A percentile compares a stretch with the other conserved stretches of the same genome.
phyloP scores from a whole-genome alignment of 2,329 filamentous ascomycete genomes.

The Calonectria pseudoreteaudii region DNA sequence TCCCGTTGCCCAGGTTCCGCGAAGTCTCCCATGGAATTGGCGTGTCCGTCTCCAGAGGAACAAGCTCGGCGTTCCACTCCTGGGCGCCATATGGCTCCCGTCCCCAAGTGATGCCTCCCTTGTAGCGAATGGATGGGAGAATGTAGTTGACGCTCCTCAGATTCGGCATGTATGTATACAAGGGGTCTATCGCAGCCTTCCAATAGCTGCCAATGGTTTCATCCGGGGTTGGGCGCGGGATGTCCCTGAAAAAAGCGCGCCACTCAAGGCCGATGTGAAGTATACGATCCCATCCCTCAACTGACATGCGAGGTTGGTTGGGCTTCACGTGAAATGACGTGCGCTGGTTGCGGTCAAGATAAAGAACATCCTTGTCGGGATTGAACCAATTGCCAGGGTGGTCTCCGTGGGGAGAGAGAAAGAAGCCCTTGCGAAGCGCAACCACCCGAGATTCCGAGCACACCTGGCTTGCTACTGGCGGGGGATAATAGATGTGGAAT shows the following conservation, averaged over 20 bases:
- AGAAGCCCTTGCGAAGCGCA: constrained; percentile 42
- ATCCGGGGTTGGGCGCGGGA: constrained; percentile 35
- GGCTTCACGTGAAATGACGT: constrained; percentile 30
- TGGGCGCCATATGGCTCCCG: constrained; percentile 42
- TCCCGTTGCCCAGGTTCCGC: constrained; percentile 17
- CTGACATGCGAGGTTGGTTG: constrained; percentile 13
- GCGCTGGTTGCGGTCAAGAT: constrained; percentile 44
- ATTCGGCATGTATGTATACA: constrained; percentile 41
- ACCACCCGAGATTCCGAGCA: constrained; percentile 44
- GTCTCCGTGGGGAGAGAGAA: constrained; percentile 29
- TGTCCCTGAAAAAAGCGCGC: constrained; percentile 44
- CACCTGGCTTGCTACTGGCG: constrained; percentile 33
- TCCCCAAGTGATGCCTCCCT: constrained; percentile 41
- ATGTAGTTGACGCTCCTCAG: constrained; percentile 43
- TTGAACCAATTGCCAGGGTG: constrained; percentile 42
- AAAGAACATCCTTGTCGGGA: constrained; percentile 43
- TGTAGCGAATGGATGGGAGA: constrained; percentile 40
- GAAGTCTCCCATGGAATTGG: constrained; percentile 42
- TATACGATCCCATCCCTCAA: constrained; percentile 40
- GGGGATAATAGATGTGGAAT: constrained; percentile 39
- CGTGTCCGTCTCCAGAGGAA: constrained; percentile 32
- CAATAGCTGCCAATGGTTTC: constrained; percentile 38
- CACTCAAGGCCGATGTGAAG: constrained; percentile 45
- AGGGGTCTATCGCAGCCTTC: constrained; percentile 29
- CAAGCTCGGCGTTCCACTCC: constrained; percentile 30